Conservation (phyloP, 768 basidiomycete species). For the Tulasnella sp. region DNA sequence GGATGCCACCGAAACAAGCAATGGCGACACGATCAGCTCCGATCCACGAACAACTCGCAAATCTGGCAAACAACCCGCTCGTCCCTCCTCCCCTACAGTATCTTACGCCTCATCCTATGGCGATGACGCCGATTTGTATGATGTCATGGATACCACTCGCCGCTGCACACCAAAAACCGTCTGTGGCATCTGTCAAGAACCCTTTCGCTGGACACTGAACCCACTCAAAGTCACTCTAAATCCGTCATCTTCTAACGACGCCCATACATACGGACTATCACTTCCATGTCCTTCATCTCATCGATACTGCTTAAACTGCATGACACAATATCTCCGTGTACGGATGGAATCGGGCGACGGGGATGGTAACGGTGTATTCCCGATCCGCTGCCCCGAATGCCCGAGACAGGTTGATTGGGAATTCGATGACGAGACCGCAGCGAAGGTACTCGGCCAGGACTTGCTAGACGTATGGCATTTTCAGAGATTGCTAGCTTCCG, state of each 20-base stretch:
- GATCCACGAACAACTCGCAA: too few relatives aligned
- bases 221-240: background rate
- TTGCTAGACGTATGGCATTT: conserved; percentile 4
- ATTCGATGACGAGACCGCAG: conserved; percentile 7
- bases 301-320: conserved; percentile 10
- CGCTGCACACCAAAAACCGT: too few relatives aligned
- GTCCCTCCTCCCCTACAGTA: too few relatives aligned
- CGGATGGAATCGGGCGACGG: background rate
- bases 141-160: too few relatives aligned
- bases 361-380: background rate
- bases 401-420: conserved; percentile 1
- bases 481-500: background rate
- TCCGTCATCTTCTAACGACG: background rate
- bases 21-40: too few relatives aligned
- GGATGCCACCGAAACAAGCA: too few relatives aligned
- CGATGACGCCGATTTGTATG: too few relatives aligned
- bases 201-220: background rate
- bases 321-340: background rate
- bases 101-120: too few relatives aligned
- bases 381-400: conserved; percentile 11
- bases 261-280: background rate
- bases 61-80: too few relatives aligned
- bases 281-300: conserved; percentile 1
- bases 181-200: conserved; percentile 10
- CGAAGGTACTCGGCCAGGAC: background rate